phyloP scores from a whole-genome alignment of 495 filamentous ascomycete genomes.

The Xanthoparmelia taractica region DNA sequence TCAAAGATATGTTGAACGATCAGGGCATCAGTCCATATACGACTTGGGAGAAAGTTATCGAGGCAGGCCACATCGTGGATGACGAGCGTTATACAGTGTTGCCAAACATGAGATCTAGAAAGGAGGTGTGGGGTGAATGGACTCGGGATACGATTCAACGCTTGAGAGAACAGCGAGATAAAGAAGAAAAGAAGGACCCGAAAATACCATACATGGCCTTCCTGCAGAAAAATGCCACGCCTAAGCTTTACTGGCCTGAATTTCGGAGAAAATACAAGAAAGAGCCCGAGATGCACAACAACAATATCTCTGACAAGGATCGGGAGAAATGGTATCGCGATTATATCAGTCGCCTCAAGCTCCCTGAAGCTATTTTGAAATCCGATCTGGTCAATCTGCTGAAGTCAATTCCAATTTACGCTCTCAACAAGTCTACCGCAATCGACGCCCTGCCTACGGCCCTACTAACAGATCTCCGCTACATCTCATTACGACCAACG shows the following conservation, averaged over 20 bases:
- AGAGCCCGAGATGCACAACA: slow-evolving; percentile 70
- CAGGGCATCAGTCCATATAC: slow-evolving; percentile 75
- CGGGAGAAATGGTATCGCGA: slow-evolving; percentile 88
- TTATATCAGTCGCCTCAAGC: slow-evolving; percentile 69
- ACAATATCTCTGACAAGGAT: slow-evolving; percentile 72
- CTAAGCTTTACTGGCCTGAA: slow-evolving; percentile 93
- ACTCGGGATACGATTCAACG: slow-evolving; percentile 60
- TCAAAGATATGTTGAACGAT: slow-evolving; percentile 80
- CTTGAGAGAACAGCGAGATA: slow-evolving; percentile 63
- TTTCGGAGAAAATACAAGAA: slow-evolving; percentile 87
- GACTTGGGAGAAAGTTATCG: slow-evolving; percentile 82
- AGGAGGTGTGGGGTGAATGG: slow-evolving; percentile 79
- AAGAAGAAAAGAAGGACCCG: slow-evolving; percentile 77
- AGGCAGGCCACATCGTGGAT: slow-evolving; percentile 73
- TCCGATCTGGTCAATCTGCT: slow-evolving; percentile 72
- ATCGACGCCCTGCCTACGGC: slow-evolving; percentile 56
- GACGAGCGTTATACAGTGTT: slow-evolving; percentile 82
- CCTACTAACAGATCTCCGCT: slow-evolving; percentile 70
- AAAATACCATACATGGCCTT: slow-evolving; percentile 77
- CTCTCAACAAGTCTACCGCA: slow-evolving; percentile 59
- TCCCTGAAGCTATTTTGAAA: slow-evolving; percentile 65
- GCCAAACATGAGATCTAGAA: slow-evolving; percentile 68
- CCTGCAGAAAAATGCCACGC: slow-evolving; percentile 68
- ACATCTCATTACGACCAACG: slow-evolving; percentile 64
- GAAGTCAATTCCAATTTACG: slow-evolving; percentile 54